Percentiles rank a stretch among this genome's conserved stretches.
These are phyloP conservation scores for Arabidopsis lyrata DNA, from an alignment of 441 rosid genomes.

Conservation along the genomic window DNA sequence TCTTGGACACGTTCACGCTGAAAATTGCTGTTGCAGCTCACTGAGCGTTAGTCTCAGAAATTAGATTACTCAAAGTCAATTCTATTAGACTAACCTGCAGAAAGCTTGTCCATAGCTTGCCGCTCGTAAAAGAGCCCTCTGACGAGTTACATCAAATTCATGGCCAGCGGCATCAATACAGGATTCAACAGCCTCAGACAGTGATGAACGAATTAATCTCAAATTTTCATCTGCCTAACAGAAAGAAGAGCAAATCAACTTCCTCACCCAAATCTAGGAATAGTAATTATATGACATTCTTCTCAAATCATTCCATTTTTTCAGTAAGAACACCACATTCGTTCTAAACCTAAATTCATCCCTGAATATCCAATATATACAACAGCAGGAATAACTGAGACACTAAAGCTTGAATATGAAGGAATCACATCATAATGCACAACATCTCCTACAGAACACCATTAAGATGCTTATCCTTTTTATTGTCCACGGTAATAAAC, in stretches of 20 bases:
- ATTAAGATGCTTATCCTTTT: conserved; percentile 44
- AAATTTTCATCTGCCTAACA: conserved; percentile 98
- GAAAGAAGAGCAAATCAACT: conserved; percentile 33
- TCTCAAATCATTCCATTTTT: conserved; percentile 6
- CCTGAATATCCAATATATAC: not conserved
- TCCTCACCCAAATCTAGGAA: conserved; percentile 21
- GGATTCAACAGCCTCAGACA: conserved; percentile 96
- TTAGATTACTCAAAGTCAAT: conserved; percentile 23
- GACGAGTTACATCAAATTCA: conserved; percentile 89
- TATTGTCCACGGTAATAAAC: conserved; percentile 11
- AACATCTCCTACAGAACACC: conserved; percentile 17
- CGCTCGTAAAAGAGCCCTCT: conserved; percentile 84
- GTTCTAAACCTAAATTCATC: conserved; percentile 3
- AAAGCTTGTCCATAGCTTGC: conserved; percentile 99
- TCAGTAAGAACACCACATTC: conserved; percentile 6
- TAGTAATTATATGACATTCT: not conserved
- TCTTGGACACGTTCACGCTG: conserved; percentile 94
- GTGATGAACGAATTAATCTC: conserved; percentile 83
- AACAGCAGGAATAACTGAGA: conserved; percentile 10
- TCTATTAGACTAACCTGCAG: conserved; percentile 73
- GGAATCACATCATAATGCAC: conserved; percentile 1
- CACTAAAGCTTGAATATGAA: conserved; percentile 1
- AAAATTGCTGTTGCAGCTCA: conserved; percentile 70
- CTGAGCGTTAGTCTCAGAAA: conserved; percentile 28
- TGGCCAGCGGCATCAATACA: conserved; percentile 98